Conservation (phyloP, 2,329 filamentous ascomycete species). For the Blastomyces gilchristii region DNA sequence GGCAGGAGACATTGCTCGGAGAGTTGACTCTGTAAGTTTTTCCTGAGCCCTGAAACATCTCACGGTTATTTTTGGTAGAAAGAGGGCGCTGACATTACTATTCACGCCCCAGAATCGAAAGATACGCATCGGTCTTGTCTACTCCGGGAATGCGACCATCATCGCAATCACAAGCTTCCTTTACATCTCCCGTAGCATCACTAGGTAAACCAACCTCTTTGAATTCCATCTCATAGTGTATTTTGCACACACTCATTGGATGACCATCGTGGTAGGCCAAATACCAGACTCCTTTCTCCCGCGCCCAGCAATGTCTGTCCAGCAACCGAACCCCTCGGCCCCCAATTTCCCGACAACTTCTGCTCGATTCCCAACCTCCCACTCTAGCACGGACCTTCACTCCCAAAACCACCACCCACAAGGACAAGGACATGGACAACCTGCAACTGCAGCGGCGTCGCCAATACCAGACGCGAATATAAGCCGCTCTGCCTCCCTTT, state of each 20-base stretch:
- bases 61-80: neutral
- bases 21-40: conserved; percentile 66
- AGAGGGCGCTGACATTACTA: neutral
- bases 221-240: neutral
- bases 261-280: conserved; percentile 3
- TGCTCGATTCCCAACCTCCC: conserved; percentile 8
- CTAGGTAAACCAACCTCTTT: neutral
- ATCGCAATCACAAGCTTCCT: neutral
- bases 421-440: neutral
- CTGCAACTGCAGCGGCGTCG: neutral
- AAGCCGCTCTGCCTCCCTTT: neutral
- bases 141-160: neutral
- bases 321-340: conserved; percentile 7
- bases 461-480: neutral
- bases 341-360: conserved; percentile 10
- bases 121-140: conserved; percentile 17
- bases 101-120: conserved; percentile 20
- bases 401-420: conserved; percentile 7
- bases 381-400: conserved; percentile 10
- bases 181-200: conserved; percentile 1
- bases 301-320: neutral
- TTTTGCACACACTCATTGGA: conserved; percentile 5
- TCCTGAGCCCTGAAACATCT: conserved; percentile 4
- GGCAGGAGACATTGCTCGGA: conserved; percentile 73
- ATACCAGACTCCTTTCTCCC: conserved; percentile 5